These are phyloP conservation scores for Metschnikowia similis DNA, from an alignment of 805 yeast species.

Conservation along the genomic window DNA sequence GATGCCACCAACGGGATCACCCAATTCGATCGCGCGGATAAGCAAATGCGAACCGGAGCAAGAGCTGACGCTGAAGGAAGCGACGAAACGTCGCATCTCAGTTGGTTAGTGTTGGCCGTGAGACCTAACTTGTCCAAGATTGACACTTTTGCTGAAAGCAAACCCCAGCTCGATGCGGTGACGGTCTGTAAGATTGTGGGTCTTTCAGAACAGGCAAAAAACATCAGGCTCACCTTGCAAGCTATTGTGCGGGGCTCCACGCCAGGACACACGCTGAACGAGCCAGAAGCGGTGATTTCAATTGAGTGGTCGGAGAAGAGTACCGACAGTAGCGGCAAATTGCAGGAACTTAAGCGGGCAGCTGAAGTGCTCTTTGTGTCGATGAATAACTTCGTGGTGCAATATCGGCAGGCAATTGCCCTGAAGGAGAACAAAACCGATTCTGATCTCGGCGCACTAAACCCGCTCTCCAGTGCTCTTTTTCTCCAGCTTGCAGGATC, in stretches of 20 bases:
- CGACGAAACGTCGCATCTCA: conserved; percentile 21
- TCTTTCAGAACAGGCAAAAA: conserved; percentile 40
- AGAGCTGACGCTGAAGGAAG: neutral
- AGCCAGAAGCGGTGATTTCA: conserved; percentile 25
- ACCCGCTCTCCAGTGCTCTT: conserved; percentile 60
- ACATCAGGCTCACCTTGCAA: conserved; percentile 44
- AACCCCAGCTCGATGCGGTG: conserved; percentile 15
- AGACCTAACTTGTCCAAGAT: conserved; percentile 31
- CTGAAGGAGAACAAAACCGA: conserved; percentile 9
- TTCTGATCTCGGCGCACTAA: conserved; percentile 41
- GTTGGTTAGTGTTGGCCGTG: conserved; percentile 37
- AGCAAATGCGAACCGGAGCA: neutral
- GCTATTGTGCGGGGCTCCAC: conserved; percentile 44
- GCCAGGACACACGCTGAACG: conserved; percentile 1
- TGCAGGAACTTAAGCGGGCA: conserved; percentile 17
- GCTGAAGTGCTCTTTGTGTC: conserved; percentile 24
- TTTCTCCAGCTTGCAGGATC: conserved; percentile 50
- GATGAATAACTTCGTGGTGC: conserved; percentile 38
- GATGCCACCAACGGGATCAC: conserved; percentile 31
- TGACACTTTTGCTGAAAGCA: conserved; percentile 12
- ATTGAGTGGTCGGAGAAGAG: conserved; percentile 21
- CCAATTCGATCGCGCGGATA: conserved; percentile 16
- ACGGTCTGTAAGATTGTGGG: conserved; percentile 48
- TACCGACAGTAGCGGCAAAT: conserved; percentile 14
- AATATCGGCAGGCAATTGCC: conserved; percentile 32